Percentiles rank a stretch among this genome's conserved stretches.
Evolutionary conservation across 176 grass and related monocot genomes (phyloP).

Genomic region (Alopecurus myosuroides): DNA sequence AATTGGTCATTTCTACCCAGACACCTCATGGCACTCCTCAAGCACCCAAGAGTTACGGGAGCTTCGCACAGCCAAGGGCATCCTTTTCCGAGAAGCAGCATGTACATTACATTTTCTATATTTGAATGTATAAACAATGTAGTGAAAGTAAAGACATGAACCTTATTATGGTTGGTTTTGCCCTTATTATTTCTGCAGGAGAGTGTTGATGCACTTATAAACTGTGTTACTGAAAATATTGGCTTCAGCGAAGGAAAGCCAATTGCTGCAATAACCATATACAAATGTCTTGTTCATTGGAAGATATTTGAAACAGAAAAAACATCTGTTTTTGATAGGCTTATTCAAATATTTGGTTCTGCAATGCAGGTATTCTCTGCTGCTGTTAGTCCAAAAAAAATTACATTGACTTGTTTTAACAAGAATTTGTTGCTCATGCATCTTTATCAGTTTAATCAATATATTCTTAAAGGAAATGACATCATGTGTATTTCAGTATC

Average conservation of each 20-base stretch:
- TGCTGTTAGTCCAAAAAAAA: conserved; percentile 2
- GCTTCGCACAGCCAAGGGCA: conserved; percentile 41
- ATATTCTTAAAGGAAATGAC: neutral
- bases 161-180: conserved; percentile 21
- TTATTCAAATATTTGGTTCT: conserved; percentile 89
- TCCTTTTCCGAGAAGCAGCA: conserved; percentile 80
- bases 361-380: conserved; percentile 64
- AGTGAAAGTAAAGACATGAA: neutral
- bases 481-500: conserved; percentile 43
- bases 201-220: conserved; percentile 72
- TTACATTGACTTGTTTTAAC: neutral
- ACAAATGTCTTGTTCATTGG: conserved; percentile 96
- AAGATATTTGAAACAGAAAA: conserved; percentile 93
- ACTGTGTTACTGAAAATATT: conserved; percentile 70
- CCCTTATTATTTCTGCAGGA: conserved; percentile 52
- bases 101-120: conserved; percentile 38
- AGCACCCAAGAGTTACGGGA: conserved; percentile 55
- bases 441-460: neutral
- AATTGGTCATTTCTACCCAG: conserved; percentile 46
- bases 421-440: neutral
- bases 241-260: conserved; percentile 79
- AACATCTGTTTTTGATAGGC: conserved; percentile 75
- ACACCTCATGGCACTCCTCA: conserved; percentile 66
- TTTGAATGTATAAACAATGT: conserved; percentile 16
- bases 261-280: conserved; percentile 81